Evolutionary conservation across 768 basidiomycete species (phyloP).

Genomic region (Tylopilus sp.): DNA sequence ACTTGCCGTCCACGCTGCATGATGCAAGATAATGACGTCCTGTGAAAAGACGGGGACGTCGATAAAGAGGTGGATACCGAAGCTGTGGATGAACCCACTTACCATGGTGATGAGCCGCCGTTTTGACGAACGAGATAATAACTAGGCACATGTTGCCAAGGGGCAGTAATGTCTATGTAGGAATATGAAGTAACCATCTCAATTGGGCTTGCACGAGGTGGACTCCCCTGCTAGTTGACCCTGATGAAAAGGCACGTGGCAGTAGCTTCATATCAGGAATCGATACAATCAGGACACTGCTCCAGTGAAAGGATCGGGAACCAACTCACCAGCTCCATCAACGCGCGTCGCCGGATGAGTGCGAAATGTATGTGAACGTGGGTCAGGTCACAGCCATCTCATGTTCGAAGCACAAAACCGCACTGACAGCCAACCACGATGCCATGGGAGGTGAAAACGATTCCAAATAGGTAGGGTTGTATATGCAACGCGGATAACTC

Average conservation of each 20-base stretch:
- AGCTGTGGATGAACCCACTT: neutral
- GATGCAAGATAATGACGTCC: neutral
- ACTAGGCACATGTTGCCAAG: neutral
- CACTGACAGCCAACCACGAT: slow-evolving; percentile 2
- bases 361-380: neutral
- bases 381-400: neutral
- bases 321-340: neutral
- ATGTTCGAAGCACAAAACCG: neutral
- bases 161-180: neutral
- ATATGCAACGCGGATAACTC: slow-evolving; percentile 21
- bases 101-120: neutral
- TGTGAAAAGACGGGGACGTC: neutral
- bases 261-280: neutral
- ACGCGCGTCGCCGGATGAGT: neutral
- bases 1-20: neutral
- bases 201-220: slow-evolving; percentile 1
- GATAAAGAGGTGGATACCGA: neutral
- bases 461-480: neutral
- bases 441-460: slow-evolving; percentile 8
- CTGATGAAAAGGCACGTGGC: slow-evolving; percentile 8
- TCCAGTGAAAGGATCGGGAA: neutral
- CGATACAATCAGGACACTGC: slow-evolving; percentile 2
- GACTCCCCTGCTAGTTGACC: no score
- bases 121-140: neutral
- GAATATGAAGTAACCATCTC: neutral